These are phyloP conservation scores for Lachnellula willkommii DNA, from an alignment of 2,329 filamentous ascomycete genomes.

Conservation along the genomic window DNA sequence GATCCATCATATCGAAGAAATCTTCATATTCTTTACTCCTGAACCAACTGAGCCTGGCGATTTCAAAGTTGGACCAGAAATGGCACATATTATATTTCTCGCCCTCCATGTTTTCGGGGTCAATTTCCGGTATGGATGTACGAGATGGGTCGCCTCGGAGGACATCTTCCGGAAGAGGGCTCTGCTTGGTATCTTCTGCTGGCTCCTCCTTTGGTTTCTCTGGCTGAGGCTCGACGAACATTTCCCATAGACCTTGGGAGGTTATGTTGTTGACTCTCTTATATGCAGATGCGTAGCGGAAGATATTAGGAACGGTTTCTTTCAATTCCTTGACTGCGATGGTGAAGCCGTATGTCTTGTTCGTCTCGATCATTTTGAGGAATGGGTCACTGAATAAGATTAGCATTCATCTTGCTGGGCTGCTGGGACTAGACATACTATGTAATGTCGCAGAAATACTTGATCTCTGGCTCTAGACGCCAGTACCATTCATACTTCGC, in stretches of 20 bases:
- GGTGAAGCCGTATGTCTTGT: slow-evolving; percentile 98
- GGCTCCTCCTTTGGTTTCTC: slow-evolving; percentile 50
- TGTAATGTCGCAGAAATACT: slow-evolving; percentile 99
- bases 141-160: slow-evolving; percentile 67
- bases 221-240: slow-evolving; percentile 81
- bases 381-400: slow-evolving; percentile 72
- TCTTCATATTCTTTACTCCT: slow-evolving; percentile 95
- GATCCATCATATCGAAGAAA: slow-evolving; percentile 99
- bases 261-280: slow-evolving; percentile 87
- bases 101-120: slow-evolving; percentile 91
- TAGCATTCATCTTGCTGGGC: slow-evolving; percentile 21
- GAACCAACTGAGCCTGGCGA: slow-evolving; percentile 91
- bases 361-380: slow-evolving; percentile 83
- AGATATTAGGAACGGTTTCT: slow-evolving; percentile 97
- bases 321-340: slow-evolving; percentile 97
- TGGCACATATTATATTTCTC: slow-evolving; percentile 99
- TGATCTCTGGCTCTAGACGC: slow-evolving; percentile 98
- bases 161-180: slow-evolving; percentile 73
- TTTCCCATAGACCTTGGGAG: slow-evolving; percentile 94
- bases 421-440: slow-evolving; percentile 56
- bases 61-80: slow-evolving; percentile 99
- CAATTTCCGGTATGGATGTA: slow-evolving; percentile 70
- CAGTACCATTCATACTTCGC: slow-evolving; percentile 99
- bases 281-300: slow-evolving; percentile 97
- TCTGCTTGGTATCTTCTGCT: slow-evolving; percentile 59